Percentiles rank a stretch among this genome's conserved stretches.
phyloP scores from a whole-genome alignment of 148 eudicot species.

The Diospyros lotus region DNA sequence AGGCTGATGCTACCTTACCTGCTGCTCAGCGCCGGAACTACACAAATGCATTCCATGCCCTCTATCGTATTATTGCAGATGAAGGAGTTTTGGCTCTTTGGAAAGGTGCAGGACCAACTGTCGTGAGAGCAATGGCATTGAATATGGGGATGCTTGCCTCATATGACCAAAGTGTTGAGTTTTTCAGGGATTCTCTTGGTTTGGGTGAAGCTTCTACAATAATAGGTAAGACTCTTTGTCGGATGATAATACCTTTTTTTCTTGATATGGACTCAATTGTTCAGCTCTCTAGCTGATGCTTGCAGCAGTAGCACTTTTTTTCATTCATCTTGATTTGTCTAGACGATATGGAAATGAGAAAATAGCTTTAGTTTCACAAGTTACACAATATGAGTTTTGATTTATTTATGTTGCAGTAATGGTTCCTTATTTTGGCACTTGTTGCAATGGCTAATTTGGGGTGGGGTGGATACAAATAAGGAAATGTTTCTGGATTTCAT shows the following conservation, averaged over 20 bases:
- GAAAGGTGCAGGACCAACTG: constrained; percentile 96
- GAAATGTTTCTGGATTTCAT: neutral
- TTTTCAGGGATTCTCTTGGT: constrained; percentile 72
- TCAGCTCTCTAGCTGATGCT: no score
- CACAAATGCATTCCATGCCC: constrained; percentile 88
- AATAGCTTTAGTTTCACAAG: no score
- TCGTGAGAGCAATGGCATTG: constrained; percentile 93
- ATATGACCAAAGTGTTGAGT: constrained; percentile 91
- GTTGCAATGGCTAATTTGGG: no score
- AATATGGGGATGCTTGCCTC: constrained; percentile 99
- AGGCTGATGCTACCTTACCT: constrained; percentile 94
- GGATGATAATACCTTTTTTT: no score
- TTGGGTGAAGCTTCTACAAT: constrained; percentile 75
- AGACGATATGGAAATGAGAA: no score
- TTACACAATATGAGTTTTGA: no score
- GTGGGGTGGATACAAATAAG: neutral
- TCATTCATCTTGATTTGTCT: no score
- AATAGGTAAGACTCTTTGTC: constrained; percentile 43
- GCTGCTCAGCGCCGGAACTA: constrained; percentile 75
- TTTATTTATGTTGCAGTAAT: no score
- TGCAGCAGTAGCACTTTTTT: no score
- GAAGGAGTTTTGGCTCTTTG: constrained; percentile 84
- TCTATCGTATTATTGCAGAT: constrained; percentile 66
- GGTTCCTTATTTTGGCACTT: no score
- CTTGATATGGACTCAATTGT: no score